Base-by-base conservation (phyloP, 805 yeast species). In the Wickerhamomyces queroliae region DNA sequence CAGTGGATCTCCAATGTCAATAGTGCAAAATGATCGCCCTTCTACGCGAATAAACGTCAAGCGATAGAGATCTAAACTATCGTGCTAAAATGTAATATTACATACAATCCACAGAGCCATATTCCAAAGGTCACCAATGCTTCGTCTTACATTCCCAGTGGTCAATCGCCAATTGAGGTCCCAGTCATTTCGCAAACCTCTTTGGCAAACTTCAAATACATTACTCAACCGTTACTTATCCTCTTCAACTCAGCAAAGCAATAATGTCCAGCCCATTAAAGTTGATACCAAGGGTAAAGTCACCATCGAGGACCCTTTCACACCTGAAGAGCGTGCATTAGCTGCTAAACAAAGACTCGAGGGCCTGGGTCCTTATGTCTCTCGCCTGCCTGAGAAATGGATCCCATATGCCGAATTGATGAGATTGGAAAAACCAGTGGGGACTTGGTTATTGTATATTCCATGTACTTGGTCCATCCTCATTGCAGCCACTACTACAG, bases 391-490 rank as follows among this genome's bases (percentile, higher is more conserved):
- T 0, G 69, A 66, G 31, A 70, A 70, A 41, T 69, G 80, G 78
- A 80, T 86, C 33, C 98, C 99, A 0, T 93, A 89, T 57, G 95
- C 96, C 32, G 95, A 88, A 55, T 66, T 93, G 40, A 81, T 89
- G 84, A 70, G 99, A 40, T 61, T 91, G 40, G 99, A 93, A 56
- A 87, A 87, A 51, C 99, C 99, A 0, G 95, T 85, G n/a, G 99
- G 99, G 0, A 85, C 97, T 0, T 78, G 87, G 72, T 66, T 91
- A 21, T 65, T 93, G 31, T 76, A 77, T 44, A 67, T 87, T 35
- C 99, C 99, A 0, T 82, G 95, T 37, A 75, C 87, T 33, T 93
- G 98, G 98, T 83, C 95, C 10, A 83, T 93, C 39, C 70, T 91
- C 0, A 83, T 90, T 80, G 97, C 96, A 1, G 91, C 95, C 0